Evolutionary conservation across 768 basidiomycete genomes (phyloP).

Genomic region (Nidula microcarpa): DNA sequence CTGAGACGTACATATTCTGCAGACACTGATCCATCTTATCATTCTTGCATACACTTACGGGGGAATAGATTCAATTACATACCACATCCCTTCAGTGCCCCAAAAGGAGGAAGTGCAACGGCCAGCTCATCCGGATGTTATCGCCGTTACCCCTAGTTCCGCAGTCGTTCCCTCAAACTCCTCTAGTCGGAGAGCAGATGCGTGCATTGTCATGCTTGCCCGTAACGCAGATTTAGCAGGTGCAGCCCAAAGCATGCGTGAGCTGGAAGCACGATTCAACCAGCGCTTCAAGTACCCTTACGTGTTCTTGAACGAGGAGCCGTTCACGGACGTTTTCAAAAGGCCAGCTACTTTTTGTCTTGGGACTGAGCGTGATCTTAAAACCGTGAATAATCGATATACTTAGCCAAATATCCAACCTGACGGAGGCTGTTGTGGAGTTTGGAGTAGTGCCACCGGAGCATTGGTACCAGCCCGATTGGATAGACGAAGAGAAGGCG

Average conservation of each 20-base stretch:
- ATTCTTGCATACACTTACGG: no score
- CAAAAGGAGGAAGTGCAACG: no score
- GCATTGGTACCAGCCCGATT: slow-evolving; percentile 78
- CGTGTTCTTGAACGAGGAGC: slow-evolving; percentile 82
- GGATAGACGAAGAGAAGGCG: slow-evolving; percentile 74
- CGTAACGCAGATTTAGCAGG: slow-evolving; percentile 51
- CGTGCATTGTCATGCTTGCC: slow-evolving; percentile 73
- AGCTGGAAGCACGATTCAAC: slow-evolving; percentile 86
- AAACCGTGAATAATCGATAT: background rate
- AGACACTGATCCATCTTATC: no score
- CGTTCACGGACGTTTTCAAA: slow-evolving; percentile 73
- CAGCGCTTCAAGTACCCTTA: slow-evolving; percentile 70
- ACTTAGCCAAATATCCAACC: slow-evolving; percentile 41
- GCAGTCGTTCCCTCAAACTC: no score
- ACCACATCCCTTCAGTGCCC: no score
- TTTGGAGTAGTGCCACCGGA: slow-evolving; percentile 72
- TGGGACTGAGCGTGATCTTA: background rate
- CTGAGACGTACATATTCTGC: no score
- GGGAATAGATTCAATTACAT: no score
- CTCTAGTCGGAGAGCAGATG: slow-evolving; percentile 48
- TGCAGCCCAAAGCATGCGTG: slow-evolving; percentile 54
- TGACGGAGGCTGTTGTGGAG: slow-evolving; percentile 56
- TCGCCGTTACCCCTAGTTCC: no score
- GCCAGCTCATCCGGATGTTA: no score
- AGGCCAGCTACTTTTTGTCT: slow-evolving; percentile 27